phyloP scores from a whole-genome alignment of 805 yeast species.

The Kodamaea sagamina region DNA sequence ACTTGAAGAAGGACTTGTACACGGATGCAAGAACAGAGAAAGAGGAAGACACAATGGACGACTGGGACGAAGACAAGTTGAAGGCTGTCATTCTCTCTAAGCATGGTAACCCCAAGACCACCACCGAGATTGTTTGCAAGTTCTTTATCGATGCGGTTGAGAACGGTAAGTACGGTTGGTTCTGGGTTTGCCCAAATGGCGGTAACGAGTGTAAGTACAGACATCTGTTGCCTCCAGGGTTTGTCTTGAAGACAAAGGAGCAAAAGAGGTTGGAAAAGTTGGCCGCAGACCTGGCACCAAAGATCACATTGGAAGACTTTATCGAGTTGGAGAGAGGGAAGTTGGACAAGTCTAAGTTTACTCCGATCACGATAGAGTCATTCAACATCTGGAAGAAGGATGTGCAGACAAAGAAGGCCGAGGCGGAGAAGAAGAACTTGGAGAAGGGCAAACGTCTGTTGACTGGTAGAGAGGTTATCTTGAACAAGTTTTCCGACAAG shows the following conservation, averaged over 20 bases:
- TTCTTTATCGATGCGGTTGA: constrained; percentile 95
- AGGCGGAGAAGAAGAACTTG: constrained; percentile 34
- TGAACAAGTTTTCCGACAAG: constrained; percentile 59
- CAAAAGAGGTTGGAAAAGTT: constrained; percentile 86
- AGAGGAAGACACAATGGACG: constrained; percentile 87
- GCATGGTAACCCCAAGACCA: constrained; percentile 91
- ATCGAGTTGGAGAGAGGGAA: constrained; percentile 89
- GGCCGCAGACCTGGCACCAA: constrained; percentile 81
- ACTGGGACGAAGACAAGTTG: constrained; percentile 96
- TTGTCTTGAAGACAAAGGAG: constrained; percentile 94
- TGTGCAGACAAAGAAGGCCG: constrained; percentile 58
- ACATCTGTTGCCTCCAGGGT: constrained; percentile 96
- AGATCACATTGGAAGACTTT: constrained; percentile 93
- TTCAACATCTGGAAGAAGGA: constrained; percentile 82
- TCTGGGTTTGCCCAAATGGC: constrained; percentile 96
- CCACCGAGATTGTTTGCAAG: constrained; percentile 94
- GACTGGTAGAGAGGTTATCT: constrained; percentile 70
- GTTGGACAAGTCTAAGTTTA: constrained; percentile 70
- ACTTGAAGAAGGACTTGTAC: constrained; percentile 87
- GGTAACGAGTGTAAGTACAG: constrained; percentile 91
- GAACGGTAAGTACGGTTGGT: constrained; percentile 97
- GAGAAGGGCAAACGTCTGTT: constrained; percentile 47
- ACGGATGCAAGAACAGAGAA: constrained; percentile 79
- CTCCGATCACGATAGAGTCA: constrained; percentile 83
- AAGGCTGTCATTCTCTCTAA: constrained; percentile 83